phyloP scores from a whole-genome alignment of 176 grass and related monocot species.

The Aegilops speltoides region DNA sequence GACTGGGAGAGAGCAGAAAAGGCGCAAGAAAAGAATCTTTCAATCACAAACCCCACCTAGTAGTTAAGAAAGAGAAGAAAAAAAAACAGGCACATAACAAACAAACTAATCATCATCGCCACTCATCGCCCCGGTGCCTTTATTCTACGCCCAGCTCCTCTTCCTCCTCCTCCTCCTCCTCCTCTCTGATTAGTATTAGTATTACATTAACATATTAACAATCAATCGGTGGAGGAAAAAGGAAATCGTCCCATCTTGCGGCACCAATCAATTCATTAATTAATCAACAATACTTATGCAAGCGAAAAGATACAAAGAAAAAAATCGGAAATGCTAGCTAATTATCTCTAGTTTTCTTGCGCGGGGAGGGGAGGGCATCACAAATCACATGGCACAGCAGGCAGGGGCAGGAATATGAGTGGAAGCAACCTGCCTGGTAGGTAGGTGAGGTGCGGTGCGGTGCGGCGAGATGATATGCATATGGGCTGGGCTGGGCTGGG shows the following conservation, averaged over 20 bases:
- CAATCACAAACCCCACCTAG: not conserved
- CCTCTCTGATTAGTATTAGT: not conserved
- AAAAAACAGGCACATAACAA: not conserved
- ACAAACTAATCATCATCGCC: constrained; percentile 37
- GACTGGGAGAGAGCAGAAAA: not conserved
- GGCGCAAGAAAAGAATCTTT: constrained; percentile 46
- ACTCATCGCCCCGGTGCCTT: not conserved
- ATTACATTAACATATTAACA: not conserved
- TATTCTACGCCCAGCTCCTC: constrained; percentile 28
- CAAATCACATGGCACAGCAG: constrained; percentile 36
- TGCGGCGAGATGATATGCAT: not conserved
- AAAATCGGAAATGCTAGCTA: not conserved
- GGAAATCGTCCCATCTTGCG: not conserved
- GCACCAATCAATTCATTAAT: not conserved
- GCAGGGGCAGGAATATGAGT: constrained; percentile 20
- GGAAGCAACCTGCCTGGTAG: constrained; percentile 52
- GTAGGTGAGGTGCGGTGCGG: constrained; percentile 6
- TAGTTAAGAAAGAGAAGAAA: not conserved
- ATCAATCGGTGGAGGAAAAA: not conserved
- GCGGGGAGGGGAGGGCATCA: not conserved
- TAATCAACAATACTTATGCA: not conserved
- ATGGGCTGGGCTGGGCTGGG: too few species aligned
- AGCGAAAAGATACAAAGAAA: accelerated
- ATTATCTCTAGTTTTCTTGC: not conserved
- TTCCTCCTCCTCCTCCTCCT: too few species aligned